phyloP scores from a whole-genome alignment of 768 basidiomycete genomes.

The Auricularia sp. region DNA sequence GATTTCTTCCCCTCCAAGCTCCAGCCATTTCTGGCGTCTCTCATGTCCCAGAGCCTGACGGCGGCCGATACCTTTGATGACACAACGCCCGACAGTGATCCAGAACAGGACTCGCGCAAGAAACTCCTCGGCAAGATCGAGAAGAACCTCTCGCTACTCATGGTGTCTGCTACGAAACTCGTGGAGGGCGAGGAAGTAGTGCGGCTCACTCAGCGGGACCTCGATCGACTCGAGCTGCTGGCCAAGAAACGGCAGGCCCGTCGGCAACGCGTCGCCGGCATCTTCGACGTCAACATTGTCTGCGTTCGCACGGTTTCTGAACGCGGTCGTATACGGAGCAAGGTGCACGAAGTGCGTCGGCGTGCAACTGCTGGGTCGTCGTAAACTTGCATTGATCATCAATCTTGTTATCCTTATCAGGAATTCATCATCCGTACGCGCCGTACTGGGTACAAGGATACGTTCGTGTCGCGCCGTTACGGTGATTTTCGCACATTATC shows the following conservation, averaged over 20 bases:
- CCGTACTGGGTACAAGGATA: constrained; percentile 57
- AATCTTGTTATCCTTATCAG: constrained; percentile 26
- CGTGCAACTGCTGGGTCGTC: background rate
- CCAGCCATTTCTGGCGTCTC: constrained; percentile 82
- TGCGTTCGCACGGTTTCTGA: constrained; percentile 75
- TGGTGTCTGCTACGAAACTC: constrained; percentile 75
- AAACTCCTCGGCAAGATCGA: constrained; percentile 71
- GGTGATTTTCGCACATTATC: constrained; percentile 90
- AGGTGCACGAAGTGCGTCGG: constrained; percentile 71
- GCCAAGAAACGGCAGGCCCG: constrained; percentile 53
- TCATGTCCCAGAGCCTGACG: constrained; percentile 70
- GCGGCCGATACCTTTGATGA: constrained; percentile 51
- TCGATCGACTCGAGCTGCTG: constrained; percentile 64
- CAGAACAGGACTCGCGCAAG: constrained; percentile 49
- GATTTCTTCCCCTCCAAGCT: constrained; percentile 92
- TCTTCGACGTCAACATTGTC: constrained; percentile 87
- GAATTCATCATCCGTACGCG: constrained; percentile 93
- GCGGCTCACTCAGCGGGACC: constrained; percentile 73
- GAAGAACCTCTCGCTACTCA: constrained; percentile 72
- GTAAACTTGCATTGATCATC: background rate
- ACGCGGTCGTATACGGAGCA: constrained; percentile 76
- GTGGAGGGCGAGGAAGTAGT: constrained; percentile 83
- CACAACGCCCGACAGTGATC: constrained; percentile 29
- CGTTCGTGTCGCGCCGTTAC: constrained; percentile 85
- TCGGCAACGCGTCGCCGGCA: constrained; percentile 34